Evolutionary conservation across 768 basidiomycete genomes (phyloP), one percentile per base, ranked within the genome.

Genomic region (Russula vinacea): DNA sequence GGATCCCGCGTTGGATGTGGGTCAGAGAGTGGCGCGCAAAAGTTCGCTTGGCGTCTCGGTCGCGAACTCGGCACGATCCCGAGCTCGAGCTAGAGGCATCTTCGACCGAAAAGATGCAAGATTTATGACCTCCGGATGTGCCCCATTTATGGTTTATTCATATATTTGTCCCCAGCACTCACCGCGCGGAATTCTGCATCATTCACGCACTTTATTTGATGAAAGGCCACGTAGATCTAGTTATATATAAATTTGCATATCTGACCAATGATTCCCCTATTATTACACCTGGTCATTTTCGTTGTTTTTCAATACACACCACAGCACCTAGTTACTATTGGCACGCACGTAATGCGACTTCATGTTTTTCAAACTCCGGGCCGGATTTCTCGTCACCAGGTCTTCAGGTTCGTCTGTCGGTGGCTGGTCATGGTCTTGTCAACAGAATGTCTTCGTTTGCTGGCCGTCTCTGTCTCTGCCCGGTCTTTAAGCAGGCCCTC

Each of bases 11-110:
- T 59, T 87, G 85, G 83, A 74, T 78, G 40, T 87, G 85, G 88
- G 80, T 88, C n/a, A 81, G 81, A 65, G 84, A 87, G 65, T 88
- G 83, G 86, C 81, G 84, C 62, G 77, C 78, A 3, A 86, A 81
- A 74, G 82, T 88, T 51, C 79, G 81, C 59, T 74, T 84, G 40
- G 74, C 77, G 1, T 85, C 86, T 26, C 79, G 79, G 49, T 81
- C 83, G 49, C 74, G 77, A 57, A 77, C 79, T 63, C 81, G 80
- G 58, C 33, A 35, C 14, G 56, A 64, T 16, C 29, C 45, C 9
- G 62, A 67, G n/a, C 52, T 50, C 13, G 68, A 68, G 44, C 32
- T 65, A 51, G 60, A 56, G 24, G 53, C 52, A 55, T 40, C 50
- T 29, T 32, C 55, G 26, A 10, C 29, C 6, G 66, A 68, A 59